Evolutionary conservation across 2,329 filamentous ascomycete species (phyloP), one percentile per base, ranked within the genome.

Genomic region (Ophiostoma triangulosporum): DNA sequence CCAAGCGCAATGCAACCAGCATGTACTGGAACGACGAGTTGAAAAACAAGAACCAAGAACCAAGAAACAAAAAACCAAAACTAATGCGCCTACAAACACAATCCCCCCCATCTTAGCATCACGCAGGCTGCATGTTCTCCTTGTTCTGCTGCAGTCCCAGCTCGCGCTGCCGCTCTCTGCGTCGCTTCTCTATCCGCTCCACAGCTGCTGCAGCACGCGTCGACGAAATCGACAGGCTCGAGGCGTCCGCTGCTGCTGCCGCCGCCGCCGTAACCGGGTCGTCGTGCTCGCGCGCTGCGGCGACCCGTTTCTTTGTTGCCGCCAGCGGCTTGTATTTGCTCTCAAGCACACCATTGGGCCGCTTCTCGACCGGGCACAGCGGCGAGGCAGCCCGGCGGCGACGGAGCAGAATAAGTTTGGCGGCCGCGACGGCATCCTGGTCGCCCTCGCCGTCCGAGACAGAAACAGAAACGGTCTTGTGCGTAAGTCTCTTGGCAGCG

Each of bases 171-270:
- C 75, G 74, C 62, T 78, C 72, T n/a, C 71, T 70, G 62, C 71
- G 73, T 61, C 75, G 71, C 63, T 72, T 69, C 63, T 78, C 73
- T 14, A 81, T 70, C 7, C 76, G 67, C 40, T 76, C 77, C 51
- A 77, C 68, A 11, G 76, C 77, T 1, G 76, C 77, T 6, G 75
- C 73, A 46, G 70, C 69, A 32, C 78, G 69, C 50, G 76, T 73
- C 3, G 74, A 71, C 8, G 77, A 69, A 12, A 80, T 61, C 2
- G 58, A 65, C 22, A 70, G 69, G 55, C 70, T 71, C 4, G 71
- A 68, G 4, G 51, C 48, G 31, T 58, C 52, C 9, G 50, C 53
- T 2, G 26, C 45, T 3, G 48, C 54, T 3, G 54, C 33, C 1
- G 49, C 51, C 1, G 50, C 51, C 2, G 50, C 52, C n/a, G 43